Conservation (phyloP, 2,329 filamentous ascomycete genomes). For the Chrysoporthe cubensis region DNA sequence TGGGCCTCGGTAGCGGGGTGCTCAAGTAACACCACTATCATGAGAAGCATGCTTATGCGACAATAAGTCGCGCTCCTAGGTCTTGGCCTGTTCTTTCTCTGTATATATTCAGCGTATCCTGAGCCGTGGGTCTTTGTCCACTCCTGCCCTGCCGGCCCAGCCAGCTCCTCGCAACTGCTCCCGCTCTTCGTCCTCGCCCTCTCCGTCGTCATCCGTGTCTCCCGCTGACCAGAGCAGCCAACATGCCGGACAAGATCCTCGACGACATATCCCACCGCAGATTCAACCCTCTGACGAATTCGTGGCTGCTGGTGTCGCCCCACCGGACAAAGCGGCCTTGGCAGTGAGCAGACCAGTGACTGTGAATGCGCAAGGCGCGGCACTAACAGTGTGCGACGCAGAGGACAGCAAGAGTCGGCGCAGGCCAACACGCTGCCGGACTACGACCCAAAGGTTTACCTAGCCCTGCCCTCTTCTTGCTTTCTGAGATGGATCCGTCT, state of each 20-base stretch:
- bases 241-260: constrained; percentile 76
- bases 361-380: not conserved
- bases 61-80: not conserved
- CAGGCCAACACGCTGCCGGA: constrained; percentile 71
- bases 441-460: constrained; percentile 73
- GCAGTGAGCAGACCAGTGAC: constrained; percentile 69
- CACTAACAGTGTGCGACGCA: constrained; percentile 39
- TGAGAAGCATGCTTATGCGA: not conserved
- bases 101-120: not conserved
- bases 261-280: constrained; percentile 96
- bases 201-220: no score
- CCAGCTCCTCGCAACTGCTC: not conserved
- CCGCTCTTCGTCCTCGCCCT: not conserved
- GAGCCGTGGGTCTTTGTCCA: not conserved
- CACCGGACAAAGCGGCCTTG: constrained; percentile 96
- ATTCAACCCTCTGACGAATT: constrained; percentile 88
- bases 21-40: not conserved
- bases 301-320: constrained; percentile 92
- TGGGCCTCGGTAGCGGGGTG: not conserved
- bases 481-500: not conserved
- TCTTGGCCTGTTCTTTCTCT: not conserved
- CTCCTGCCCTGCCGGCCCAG: not conserved
- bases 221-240: constrained; percentile 26
- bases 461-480: not conserved
- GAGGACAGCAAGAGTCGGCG: constrained; percentile 77